Conservation (phyloP, 2,329 filamentous ascomycete species). For the Passalora sequoiae region DNA sequence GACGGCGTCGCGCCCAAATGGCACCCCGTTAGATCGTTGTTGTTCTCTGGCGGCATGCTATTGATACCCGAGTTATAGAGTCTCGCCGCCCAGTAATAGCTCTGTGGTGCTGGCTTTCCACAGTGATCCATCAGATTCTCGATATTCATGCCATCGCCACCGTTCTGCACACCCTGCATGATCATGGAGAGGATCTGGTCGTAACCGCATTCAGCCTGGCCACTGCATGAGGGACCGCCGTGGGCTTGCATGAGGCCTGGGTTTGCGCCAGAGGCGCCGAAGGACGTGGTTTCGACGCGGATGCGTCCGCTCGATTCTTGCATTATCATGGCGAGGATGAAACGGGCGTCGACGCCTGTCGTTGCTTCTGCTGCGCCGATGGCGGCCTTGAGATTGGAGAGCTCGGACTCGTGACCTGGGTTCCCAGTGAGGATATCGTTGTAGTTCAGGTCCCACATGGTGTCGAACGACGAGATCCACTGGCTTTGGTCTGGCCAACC, state of each 20-base stretch:
- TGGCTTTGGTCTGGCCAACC: slow-evolving; percentile 36
- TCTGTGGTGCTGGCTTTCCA: slow-evolving; percentile 30
- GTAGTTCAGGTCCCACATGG: slow-evolving; percentile 20
- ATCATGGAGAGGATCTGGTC: slow-evolving; percentile 40
- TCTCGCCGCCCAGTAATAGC: slow-evolving; percentile 43
- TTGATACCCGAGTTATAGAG: slow-evolving; percentile 44
- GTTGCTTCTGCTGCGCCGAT: slow-evolving; percentile 31
- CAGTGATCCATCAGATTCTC: slow-evolving; percentile 33
- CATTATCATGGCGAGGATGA: slow-evolving; percentile 43
- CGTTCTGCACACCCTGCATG: slow-evolving; percentile 39
- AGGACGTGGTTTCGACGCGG: slow-evolving; percentile 40
- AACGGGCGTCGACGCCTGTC: slow-evolving; percentile 36
- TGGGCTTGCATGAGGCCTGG: slow-evolving; percentile 47
- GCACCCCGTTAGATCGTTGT: slow-evolving; percentile 43
- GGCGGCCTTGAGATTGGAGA: slow-evolving; percentile 35
- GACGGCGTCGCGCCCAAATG: slow-evolving; percentile 43
- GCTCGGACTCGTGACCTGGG: slow-evolving; percentile 29
- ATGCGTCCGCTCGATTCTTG: slow-evolving; percentile 47
- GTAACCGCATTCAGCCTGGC: slow-evolving; percentile 37
- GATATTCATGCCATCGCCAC: slow-evolving; percentile 39
- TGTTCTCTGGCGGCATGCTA: not conserved
- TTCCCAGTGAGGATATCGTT: not conserved
- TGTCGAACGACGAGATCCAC: slow-evolving; percentile 36
- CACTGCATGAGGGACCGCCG: slow-evolving; percentile 24
- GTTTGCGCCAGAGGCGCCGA: slow-evolving; percentile 37